phyloP scores from a whole-genome alignment of 805 yeast genomes.

The Ogataea haglerorum region DNA sequence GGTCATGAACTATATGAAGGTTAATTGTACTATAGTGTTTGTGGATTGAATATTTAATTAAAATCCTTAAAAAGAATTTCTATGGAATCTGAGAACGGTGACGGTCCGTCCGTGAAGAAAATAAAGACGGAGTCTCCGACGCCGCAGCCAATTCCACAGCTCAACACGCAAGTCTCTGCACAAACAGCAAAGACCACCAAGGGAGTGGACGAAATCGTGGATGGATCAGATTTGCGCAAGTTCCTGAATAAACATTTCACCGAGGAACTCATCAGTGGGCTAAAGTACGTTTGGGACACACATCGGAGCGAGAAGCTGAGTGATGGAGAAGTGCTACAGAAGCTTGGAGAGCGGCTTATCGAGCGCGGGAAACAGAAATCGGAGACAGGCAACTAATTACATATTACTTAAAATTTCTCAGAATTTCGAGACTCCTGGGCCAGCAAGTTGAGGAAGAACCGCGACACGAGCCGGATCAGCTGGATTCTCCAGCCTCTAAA shows the following conservation, averaged over 20 bases:
- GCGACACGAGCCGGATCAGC: slow-evolving; percentile 70
- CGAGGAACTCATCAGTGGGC: slow-evolving; percentile 40
- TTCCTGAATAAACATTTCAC: slow-evolving; percentile 49
- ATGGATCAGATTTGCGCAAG: slow-evolving; percentile 50
- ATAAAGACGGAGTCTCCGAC: slow-evolving; percentile 22
- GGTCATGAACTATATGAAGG: not conserved
- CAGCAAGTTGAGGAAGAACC: slow-evolving; percentile 71
- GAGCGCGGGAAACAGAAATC: slow-evolving; percentile 14
- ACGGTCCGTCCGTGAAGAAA: slow-evolving; percentile 11
- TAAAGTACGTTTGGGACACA: slow-evolving; percentile 30
- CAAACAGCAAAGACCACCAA: slow-evolving; percentile 16
- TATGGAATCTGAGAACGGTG: slow-evolving; percentile 7
- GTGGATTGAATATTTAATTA: not conserved
- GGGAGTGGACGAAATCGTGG: slow-evolving; percentile 41
- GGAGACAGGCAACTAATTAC: slow-evolving; percentile 7
- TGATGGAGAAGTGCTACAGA: slow-evolving; percentile 18
- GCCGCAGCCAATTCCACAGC: slow-evolving; percentile 26
- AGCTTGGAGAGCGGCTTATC: slow-evolving; percentile 21
- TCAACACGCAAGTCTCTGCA: slow-evolving; percentile 8
- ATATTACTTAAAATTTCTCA: slow-evolving; percentile 11
- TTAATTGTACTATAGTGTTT: slow-evolving; percentile 4
- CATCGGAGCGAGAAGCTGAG: slow-evolving; percentile 21
- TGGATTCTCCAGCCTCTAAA: slow-evolving; percentile 95
- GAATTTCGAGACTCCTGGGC: slow-evolving; percentile 45
- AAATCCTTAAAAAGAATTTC: not conserved